These are phyloP conservation scores for Mesembryanthemum crystallinum DNA, from an alignment of 148 eudicot species.

Conservation along the genomic window DNA sequence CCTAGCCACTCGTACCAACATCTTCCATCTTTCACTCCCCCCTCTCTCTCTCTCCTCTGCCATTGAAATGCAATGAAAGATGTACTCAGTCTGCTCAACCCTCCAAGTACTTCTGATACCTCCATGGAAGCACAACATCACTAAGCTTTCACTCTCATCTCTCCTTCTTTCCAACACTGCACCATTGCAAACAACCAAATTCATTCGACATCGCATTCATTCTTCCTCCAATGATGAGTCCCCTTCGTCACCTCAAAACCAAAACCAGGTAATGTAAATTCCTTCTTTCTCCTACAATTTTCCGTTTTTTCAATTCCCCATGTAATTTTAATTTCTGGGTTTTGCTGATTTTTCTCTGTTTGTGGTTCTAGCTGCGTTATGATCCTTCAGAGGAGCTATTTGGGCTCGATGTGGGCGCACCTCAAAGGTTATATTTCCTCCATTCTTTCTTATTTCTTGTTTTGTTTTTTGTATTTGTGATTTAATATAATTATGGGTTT, in stretches of 20 bases:
- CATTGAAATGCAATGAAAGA: slow-evolving; percentile 28
- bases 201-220: slow-evolving; percentile 7
- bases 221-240: slow-evolving; percentile 45
- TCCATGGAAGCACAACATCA: slow-evolving; percentile 31
- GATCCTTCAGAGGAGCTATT: slow-evolving; percentile 66
- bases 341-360: not conserved
- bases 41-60: not conserved
- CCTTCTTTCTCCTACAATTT: not conserved
- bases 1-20: slow-evolving; percentile 19
- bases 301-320: not conserved
- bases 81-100: slow-evolving; percentile 43
- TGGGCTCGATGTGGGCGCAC: slow-evolving; percentile 47
- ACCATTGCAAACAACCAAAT: slow-evolving; percentile 21
- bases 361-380: slow-evolving; percentile 45
- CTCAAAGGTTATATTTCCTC: slow-evolving; percentile 44
- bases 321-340: not conserved
- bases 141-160: slow-evolving; percentile 16
- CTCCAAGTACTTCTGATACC: slow-evolving; percentile 32
- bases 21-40: not conserved
- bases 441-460: not conserved
- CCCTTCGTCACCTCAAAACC: slow-evolving; percentile 29
- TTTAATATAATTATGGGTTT: not conserved
- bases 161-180: slow-evolving; percentile 16
- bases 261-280: slow-evolving; percentile 38
- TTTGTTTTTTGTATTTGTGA: not conserved